Conservation (phyloP, 345 rosid species). For the Salix dunnii region DNA sequence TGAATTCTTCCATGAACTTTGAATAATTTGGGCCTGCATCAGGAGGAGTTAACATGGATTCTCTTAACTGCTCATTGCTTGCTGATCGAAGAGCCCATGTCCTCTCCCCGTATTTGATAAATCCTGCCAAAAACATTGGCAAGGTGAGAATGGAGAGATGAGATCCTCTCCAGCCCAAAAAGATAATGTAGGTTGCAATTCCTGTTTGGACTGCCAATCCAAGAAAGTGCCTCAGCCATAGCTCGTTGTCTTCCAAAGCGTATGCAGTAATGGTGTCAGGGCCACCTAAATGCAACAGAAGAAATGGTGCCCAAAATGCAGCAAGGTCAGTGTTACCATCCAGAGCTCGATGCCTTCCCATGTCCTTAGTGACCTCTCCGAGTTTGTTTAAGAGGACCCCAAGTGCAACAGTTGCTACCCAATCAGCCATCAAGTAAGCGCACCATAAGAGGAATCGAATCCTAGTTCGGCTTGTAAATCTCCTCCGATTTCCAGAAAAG, state of each 20-base stretch:
- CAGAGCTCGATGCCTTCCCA: background rate
- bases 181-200: conserved; percentile 31
- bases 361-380: background rate
- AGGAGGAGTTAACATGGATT: conserved; percentile 25
- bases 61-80: conserved; percentile 31
- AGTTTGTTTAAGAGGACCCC: conserved; percentile 24
- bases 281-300: conserved; percentile 33
- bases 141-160: conserved; percentile 15
- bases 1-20: conserved; percentile 16
- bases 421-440: conserved; percentile 29
- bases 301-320: conserved; percentile 33
- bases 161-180: conserved; percentile 21
- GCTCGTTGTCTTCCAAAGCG: conserved; percentile 38
- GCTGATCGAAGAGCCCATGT: conserved; percentile 39
- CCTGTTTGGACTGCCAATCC: conserved; percentile 15
- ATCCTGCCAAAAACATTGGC: conserved; percentile 34
- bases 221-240: conserved; percentile 28
- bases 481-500: conserved; percentile 10
- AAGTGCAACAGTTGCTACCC: conserved; percentile 20
- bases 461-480: background rate
- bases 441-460: conserved; percentile 14
- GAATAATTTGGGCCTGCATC: conserved; percentile 31
- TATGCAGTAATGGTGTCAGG: conserved; percentile 27
- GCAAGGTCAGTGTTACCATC: background rate
- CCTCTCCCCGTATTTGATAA: conserved; percentile 43